Percentiles rank a stretch among this genome's conserved stretches.
These are phyloP conservation scores for Sugiyamaella japonica DNA, from an alignment of 1,139 yeast species.

Conservation along the genomic window DNA sequence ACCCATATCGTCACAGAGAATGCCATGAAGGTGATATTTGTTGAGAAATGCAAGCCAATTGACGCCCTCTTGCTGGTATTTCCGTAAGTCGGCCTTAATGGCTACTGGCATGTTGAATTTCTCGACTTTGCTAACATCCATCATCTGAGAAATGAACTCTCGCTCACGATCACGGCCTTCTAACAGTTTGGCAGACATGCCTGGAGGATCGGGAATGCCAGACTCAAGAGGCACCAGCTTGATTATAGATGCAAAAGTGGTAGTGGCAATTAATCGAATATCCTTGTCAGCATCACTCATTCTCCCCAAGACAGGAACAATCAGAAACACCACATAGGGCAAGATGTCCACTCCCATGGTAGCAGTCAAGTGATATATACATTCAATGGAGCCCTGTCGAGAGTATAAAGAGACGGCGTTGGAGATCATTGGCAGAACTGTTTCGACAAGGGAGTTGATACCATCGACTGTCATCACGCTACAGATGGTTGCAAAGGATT, in stretches of 20 bases:
- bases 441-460: constrained; percentile 76
- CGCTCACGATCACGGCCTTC: constrained; percentile 93
- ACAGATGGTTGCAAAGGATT: constrained; percentile 82
- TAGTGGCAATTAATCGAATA: constrained; percentile 87
- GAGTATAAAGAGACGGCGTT: constrained; percentile 74
- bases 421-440: constrained; percentile 74
- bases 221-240: constrained; percentile 96
- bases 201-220: constrained; percentile 95
- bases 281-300: constrained; percentile 96
- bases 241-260: constrained; percentile 94
- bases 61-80: constrained; percentile 97
- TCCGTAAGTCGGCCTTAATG: constrained; percentile 88
- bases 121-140: constrained; percentile 93
- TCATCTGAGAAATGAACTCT: constrained; percentile 94
- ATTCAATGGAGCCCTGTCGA: constrained; percentile 93
- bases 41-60: constrained; percentile 97
- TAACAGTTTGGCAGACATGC: constrained; percentile 80
- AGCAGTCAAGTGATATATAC: constrained; percentile 78
- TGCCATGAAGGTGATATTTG: constrained; percentile 93
- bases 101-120: constrained; percentile 88
- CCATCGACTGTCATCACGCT: constrained; percentile 70
- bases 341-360: constrained; percentile 87
- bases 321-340: constrained; percentile 92
- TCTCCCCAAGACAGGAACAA: constrained; percentile 94
- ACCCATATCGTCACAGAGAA: constrained; percentile 99